Percentiles rank a stretch among this genome's conserved stretches.
Evolutionary conservation across 345 rosid genomes (phyloP).

Genomic region (Melaleuca quinquenervia): DNA sequence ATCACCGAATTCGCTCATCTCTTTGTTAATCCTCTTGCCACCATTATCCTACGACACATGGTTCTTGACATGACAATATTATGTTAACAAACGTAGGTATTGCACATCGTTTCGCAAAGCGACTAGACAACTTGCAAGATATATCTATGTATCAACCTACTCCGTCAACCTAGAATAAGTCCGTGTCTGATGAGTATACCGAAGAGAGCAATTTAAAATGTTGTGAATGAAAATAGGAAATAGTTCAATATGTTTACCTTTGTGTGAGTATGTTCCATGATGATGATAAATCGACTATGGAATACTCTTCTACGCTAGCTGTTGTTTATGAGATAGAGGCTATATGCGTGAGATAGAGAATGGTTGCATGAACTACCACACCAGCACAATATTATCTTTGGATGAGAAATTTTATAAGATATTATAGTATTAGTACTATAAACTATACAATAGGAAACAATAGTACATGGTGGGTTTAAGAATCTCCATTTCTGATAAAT

Average conservation of each 20-base stretch:
- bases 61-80: not conserved
- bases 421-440: not conserved
- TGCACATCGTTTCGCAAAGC: not conserved
- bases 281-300: not conserved
- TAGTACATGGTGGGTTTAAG: not conserved
- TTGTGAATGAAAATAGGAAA: not conserved
- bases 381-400: not conserved
- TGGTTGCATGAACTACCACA: not conserved
- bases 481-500: not conserved
- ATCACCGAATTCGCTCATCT: not conserved
- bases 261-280: not conserved
- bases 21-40: not conserved
- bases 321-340: not conserved
- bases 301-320: not conserved
- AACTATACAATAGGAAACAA: not conserved
- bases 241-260: not conserved
- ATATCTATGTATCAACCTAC: not conserved
- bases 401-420: not conserved
- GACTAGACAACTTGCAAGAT: not conserved
- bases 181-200: not conserved
- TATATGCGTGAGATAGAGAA: not conserved
- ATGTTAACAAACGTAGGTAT: not conserved
- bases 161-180: not conserved
- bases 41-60: not conserved
- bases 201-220: not conserved